Conservation (phyloP, 768 basidiomycete species). For the Boletus tylopilopsis region DNA sequence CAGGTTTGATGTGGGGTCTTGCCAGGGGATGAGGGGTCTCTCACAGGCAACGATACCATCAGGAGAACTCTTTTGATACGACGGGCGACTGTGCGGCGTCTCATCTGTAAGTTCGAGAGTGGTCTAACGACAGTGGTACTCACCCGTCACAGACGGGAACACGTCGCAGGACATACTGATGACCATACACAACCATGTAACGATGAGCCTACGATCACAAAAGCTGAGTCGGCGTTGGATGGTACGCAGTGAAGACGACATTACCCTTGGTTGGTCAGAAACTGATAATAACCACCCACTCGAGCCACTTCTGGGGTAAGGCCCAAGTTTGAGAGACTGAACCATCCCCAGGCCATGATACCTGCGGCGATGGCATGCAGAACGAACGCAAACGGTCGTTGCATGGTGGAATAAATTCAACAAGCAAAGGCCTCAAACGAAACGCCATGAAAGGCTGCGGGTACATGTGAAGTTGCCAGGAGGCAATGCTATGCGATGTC, state of each 20-base stretch:
- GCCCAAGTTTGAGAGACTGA: conserved; percentile 7
- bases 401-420: conserved; percentile 2
- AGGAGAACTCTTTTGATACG: conserved; percentile 57
- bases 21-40: too few species aligned
- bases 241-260: not conserved
- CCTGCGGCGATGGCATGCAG: conserved; percentile 32
- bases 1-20: too few species aligned
- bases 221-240: not conserved
- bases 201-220: conserved; percentile 19
- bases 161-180: conserved; percentile 39
- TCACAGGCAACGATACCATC: conserved; percentile 65
- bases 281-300: conserved; percentile 67
- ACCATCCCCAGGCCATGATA: conserved; percentile 38
- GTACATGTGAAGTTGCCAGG: too few species aligned
- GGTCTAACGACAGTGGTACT: conserved; percentile 10
- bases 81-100: conserved; percentile 5
- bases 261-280: conserved; percentile 74
- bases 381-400: conserved; percentile 13
- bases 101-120: not conserved
- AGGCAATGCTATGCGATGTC: too few species aligned
- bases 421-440: too few species aligned
- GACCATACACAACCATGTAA: conserved; percentile 40
- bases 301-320: conserved; percentile 34
- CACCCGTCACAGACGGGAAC: conserved; percentile 35
- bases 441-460: too few species aligned